Evolutionary conservation across 2,329 filamentous ascomycete genomes (phyloP).

Genomic region (Pseudogymnoascus sp.): DNA sequence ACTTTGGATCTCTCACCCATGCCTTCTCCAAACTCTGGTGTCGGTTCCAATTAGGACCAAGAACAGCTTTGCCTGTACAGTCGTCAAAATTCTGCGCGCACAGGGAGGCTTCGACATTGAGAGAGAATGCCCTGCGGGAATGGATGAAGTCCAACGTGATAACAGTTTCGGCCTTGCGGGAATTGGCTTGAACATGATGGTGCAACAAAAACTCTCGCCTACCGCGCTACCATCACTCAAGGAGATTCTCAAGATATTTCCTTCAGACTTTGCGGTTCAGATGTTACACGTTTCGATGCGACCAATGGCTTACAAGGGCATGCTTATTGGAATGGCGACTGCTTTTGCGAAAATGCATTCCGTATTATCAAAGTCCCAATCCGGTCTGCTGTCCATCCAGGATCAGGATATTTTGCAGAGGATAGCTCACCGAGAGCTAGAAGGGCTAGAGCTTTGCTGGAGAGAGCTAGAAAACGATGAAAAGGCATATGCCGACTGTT

Average conservation of each 20-base stretch:
- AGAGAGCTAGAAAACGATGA: conserved; percentile 12
- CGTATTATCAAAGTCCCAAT: not conserved
- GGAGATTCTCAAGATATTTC: conserved; percentile 19
- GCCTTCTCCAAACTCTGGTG: conserved; percentile 33
- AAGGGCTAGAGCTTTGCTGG: conserved; percentile 16
- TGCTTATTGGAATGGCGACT: conserved; percentile 29
- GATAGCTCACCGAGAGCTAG: conserved; percentile 15
- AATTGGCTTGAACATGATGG: conserved; percentile 28
- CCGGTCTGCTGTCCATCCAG: conserved; percentile 11
- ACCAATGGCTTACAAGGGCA: conserved; percentile 21
- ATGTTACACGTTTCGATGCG: conserved; percentile 22
- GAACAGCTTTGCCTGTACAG: conserved; percentile 27
- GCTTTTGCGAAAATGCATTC: conserved; percentile 28
- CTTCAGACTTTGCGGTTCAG: conserved; percentile 23
- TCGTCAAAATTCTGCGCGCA: conserved; percentile 34
- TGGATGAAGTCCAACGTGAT: conserved; percentile 31
- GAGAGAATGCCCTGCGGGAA: conserved; percentile 31
- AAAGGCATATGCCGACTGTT: conserved; percentile 14
- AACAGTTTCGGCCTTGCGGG: conserved; percentile 28
- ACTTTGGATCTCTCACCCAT: conserved; percentile 33
- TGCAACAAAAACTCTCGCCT: not conserved
- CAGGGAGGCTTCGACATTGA: conserved; percentile 34
- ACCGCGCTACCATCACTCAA: conserved; percentile 21
- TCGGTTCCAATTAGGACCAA: conserved; percentile 31
- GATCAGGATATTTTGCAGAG: conserved; percentile 14